phyloP scores from a whole-genome alignment of 768 basidiomycete species.

The Russula dissimulans region DNA sequence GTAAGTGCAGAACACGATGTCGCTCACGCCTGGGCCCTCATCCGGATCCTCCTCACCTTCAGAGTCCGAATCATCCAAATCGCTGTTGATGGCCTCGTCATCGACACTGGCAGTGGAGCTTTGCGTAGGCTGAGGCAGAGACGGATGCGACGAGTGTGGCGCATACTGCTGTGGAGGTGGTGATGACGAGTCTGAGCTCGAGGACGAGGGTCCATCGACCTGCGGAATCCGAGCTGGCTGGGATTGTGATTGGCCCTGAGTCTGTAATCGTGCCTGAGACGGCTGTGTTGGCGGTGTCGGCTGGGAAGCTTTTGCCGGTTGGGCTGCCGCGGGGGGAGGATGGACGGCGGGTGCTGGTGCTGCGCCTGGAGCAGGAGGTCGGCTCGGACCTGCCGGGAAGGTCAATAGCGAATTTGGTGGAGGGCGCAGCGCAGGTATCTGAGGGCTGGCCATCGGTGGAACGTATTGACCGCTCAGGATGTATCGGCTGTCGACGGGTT shows the following conservation, averaged over 20 bases:
- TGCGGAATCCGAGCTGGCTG: slow-evolving; percentile 58
- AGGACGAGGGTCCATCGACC: slow-evolving; percentile 65
- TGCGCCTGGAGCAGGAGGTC: slow-evolving; percentile 38
- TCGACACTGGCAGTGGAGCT: slow-evolving; percentile 30
- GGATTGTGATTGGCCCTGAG: slow-evolving; percentile 1
- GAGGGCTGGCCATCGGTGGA: slow-evolving; percentile 58
- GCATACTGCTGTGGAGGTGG: slow-evolving; percentile 54
- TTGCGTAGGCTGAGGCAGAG: slow-evolving; percentile 54
- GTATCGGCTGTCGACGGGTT: slow-evolving; percentile 63
- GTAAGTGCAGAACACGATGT: slow-evolving; percentile 97
- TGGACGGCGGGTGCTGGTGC: slow-evolving; percentile 40
- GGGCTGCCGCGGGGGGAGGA: slow-evolving; percentile 23
- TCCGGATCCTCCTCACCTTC: slow-evolving; percentile 79
- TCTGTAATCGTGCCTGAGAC: slow-evolving; percentile 13
- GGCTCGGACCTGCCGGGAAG: slow-evolving; percentile 22
- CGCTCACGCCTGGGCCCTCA: slow-evolving; percentile 67
- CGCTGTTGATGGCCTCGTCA: slow-evolving; percentile 92
- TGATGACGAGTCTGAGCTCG: slow-evolving; percentile 62
- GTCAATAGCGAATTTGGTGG: slow-evolving; percentile 14
- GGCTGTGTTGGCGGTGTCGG: not conserved
- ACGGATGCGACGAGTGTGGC: slow-evolving; percentile 64
- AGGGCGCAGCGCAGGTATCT: slow-evolving; percentile 34
- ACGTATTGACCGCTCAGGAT: slow-evolving; percentile 48
- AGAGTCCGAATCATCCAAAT: slow-evolving; percentile 91
- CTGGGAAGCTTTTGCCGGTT: slow-evolving; percentile 16